Base-by-base conservation (phyloP, 2,329 filamentous ascomycete species). In the Alternaria ethzedia region DNA sequence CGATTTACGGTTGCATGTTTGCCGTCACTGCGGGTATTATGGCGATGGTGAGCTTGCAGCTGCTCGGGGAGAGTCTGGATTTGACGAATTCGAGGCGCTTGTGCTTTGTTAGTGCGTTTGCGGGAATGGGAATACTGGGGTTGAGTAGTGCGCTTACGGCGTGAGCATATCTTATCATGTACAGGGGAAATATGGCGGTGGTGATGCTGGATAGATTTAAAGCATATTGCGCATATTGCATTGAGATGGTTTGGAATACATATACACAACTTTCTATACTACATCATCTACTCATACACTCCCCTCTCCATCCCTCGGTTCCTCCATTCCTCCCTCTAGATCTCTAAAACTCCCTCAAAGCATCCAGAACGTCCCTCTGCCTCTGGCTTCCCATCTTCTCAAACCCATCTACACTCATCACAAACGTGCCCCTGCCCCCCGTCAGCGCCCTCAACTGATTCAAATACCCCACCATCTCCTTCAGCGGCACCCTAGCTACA, bases 401-500 rank as follows among this genome's bases (percentile, higher is more conserved):
- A 78, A 92, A 93, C 41, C 86, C 85, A 81, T 92, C 90, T 51
- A 92, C 87, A 65, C 82, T 87, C 90, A 93, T 93, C 5, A 92
- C 88, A 77, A 92, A 93, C 2, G 90, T 92, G 0, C 90, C 90
- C 59, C 96, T 86, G 0, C 96, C 96, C 3, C 91, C 92, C 4
- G 95, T 99, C 83, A 97, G 86, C 80, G 93, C 94, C 56, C 96
- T 86, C 67, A 99, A 81, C 76, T 96, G 92, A 78, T 93, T 93
- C 71, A 98, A 84, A 79, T 98, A 99, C 45, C 95, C 92, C 36
- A 98, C 90, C 93, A 98, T 97, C 81, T 98, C 95, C 81, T 96
- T 96, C 72, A 98, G 85, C 30, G 96, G 96, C 26, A 98, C 95
- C 73, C 92, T 89, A 21, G 94, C 96, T 11, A 91, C 89, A 70